Percentiles rank a stretch among this genome's conserved stretches.
These are phyloP conservation scores for Calvatia gigantea DNA, from an alignment of 768 basidiomycete genomes.

Conservation along the genomic window DNA sequence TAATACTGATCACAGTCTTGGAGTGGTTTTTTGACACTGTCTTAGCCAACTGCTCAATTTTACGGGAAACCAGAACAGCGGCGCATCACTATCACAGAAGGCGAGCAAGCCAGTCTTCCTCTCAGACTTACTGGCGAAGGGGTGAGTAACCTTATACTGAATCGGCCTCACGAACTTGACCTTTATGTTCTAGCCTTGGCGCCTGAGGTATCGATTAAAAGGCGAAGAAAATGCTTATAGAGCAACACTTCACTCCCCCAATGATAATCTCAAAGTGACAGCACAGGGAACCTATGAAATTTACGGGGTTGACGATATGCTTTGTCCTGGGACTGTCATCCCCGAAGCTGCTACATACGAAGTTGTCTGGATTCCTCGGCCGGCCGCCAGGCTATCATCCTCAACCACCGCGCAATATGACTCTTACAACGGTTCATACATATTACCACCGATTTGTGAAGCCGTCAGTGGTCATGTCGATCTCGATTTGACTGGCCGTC, in stretches of 20 bases:
- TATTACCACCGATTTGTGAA: slow-evolving; percentile 78
- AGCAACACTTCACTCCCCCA: slow-evolving; percentile 52
- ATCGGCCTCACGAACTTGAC: neutral
- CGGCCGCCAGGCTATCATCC: slow-evolving; percentile 64
- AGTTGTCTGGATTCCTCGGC: slow-evolving; percentile 79
- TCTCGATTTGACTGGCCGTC: slow-evolving; percentile 76
- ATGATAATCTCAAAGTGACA: slow-evolving; percentile 71
- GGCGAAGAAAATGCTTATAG: slow-evolving; percentile 39
- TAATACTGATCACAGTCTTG: neutral
- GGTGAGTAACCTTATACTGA: slow-evolving; percentile 40
- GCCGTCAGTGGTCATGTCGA: slow-evolving; percentile 80
- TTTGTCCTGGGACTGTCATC: slow-evolving; percentile 77
- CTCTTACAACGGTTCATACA: slow-evolving; percentile 66
- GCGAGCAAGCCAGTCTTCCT: slow-evolving; percentile 69
- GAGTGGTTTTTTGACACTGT: neutral
- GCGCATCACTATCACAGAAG: slow-evolving; percentile 65
- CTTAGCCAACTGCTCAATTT: slow-evolving; percentile 83
- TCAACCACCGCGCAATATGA: slow-evolving; percentile 56
- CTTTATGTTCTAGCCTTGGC: slow-evolving; percentile 73
- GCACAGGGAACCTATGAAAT: slow-evolving; percentile 77
- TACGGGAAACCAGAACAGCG: slow-evolving; percentile 63
- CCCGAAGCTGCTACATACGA: slow-evolving; percentile 57
- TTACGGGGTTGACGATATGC: slow-evolving; percentile 73
- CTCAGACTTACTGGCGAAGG: slow-evolving; percentile 88
- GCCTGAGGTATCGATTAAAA: slow-evolving; percentile 62